phyloP scores from a whole-genome alignment of 2,329 filamentous ascomycete species.

The Teratosphaeria pseudoeucalypti region DNA sequence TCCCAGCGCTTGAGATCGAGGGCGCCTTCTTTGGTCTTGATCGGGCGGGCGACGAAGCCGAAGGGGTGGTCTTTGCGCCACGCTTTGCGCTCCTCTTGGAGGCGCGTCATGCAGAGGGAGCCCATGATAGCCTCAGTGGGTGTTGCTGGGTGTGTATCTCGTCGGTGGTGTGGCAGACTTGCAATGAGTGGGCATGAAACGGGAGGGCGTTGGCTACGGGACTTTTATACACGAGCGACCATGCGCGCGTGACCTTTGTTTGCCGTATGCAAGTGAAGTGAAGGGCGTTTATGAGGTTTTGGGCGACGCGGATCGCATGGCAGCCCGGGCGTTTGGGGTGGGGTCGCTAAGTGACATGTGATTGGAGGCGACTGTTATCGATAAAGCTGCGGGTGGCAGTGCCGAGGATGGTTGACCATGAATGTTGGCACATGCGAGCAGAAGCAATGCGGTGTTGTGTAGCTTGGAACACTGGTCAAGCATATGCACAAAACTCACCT shows the following conservation, averaged over 20 bases:
- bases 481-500: too few relatives aligned
- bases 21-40: conserved; percentile 66
- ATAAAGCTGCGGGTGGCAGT: background rate
- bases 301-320: background rate
- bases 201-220: background rate
- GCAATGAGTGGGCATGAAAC: background rate
- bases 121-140: conserved; percentile 43
- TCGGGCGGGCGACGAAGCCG: conserved; percentile 87
- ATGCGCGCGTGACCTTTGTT: background rate
- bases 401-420: background rate
- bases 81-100: conserved; percentile 87
- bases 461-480: background rate
- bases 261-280: background rate
- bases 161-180: background rate
- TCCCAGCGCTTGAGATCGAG: conserved; percentile 95
- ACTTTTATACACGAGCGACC: background rate
- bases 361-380: background rate
- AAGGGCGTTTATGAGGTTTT: background rate
- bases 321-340: background rate
- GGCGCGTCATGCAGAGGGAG: conserved; percentile 74
- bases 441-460: background rate
- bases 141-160: background rate
- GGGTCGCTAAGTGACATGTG: background rate
- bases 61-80: conserved; percentile 97
- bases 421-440: background rate